Percentiles rank a stretch among this genome's conserved stretches.
phyloP scores from a whole-genome alignment of 163 green algal species.

The Scenedesmus sp. region DNA sequence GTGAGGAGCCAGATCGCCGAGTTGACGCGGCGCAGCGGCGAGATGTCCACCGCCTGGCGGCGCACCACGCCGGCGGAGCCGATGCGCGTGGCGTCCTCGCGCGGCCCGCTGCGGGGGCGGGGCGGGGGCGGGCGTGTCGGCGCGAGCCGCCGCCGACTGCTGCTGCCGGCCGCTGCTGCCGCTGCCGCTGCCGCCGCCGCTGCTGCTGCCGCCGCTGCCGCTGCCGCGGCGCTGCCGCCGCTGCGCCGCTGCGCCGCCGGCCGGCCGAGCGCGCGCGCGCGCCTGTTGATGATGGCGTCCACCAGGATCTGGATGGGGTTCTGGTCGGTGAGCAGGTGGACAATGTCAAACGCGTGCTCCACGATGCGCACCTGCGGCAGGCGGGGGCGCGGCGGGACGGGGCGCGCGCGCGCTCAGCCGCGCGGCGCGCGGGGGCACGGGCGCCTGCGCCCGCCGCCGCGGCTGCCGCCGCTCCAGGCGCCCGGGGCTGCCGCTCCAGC shows the following conservation, averaged over 20 bases:
- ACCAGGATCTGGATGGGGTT: slow-evolving; percentile 99
- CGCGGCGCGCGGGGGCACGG: too few species aligned
- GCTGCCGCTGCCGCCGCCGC: not conserved
- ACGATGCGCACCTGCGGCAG: slow-evolving; percentile 90
- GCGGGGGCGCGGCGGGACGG: too few species aligned
- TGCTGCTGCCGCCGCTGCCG: not conserved
- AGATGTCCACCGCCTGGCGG: slow-evolving; percentile 99
- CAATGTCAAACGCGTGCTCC: slow-evolving; percentile 98
- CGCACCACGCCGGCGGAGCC: slow-evolving; percentile 97
- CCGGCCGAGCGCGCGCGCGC: not conserved
- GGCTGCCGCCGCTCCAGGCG: too few species aligned
- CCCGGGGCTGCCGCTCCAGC: too few species aligned
- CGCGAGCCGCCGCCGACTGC: too few species aligned
- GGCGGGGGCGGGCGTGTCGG: too few species aligned
- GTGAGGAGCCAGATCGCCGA: slow-evolving; percentile 98
- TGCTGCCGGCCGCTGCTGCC: not conserved
- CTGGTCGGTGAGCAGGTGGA: slow-evolving; percentile 98
- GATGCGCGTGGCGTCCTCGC: slow-evolving; percentile 99
- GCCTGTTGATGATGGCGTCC: slow-evolving; percentile 99
- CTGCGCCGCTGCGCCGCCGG: not conserved
- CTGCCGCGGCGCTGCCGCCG: not conserved
- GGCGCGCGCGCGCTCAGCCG: too few species aligned
- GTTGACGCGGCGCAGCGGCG: slow-evolving; percentile 98
- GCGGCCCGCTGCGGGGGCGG: slow-evolving; percentile 81
- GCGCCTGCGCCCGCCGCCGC: too few species aligned